A percentile compares a stretch with the other conserved stretches of the same genome.
phyloP scores from a whole-genome alignment of 805 yeast genomes.

The Ogataea minuta region DNA sequence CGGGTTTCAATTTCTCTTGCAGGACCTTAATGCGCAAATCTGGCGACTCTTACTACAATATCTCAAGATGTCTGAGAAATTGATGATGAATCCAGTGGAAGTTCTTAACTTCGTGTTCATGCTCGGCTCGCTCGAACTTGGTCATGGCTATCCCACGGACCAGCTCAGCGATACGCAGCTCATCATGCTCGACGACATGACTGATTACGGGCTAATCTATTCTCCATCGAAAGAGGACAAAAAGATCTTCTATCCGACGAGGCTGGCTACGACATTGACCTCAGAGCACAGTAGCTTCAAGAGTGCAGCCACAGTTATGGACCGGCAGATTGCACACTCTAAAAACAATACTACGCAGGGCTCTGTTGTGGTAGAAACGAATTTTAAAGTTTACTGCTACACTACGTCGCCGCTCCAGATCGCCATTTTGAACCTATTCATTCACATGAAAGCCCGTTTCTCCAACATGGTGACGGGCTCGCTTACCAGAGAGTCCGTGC shows the following conservation, averaged over 20 bases:
- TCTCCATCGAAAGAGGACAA: slow-evolving; percentile 23
- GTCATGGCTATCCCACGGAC: slow-evolving; percentile 74
- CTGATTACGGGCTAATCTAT: slow-evolving; percentile 89
- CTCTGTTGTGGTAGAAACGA: slow-evolving; percentile 85
- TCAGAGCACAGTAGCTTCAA: slow-evolving; percentile 74
- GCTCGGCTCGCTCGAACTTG: slow-evolving; percentile 88
- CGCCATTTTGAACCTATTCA: slow-evolving; percentile 86
- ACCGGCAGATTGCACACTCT: slow-evolving; percentile 52
- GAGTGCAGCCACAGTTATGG: slow-evolving; percentile 73
- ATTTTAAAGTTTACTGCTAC: slow-evolving; percentile 88
- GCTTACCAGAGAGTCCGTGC: slow-evolving; percentile 85
- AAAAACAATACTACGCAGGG: slow-evolving; percentile 42
- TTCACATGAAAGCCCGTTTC: slow-evolving; percentile 79
- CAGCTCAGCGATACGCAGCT: slow-evolving; percentile 77
- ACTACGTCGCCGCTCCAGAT: slow-evolving; percentile 93
- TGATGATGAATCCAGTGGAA: slow-evolving; percentile 94
- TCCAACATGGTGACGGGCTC: slow-evolving; percentile 92
- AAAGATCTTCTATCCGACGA: slow-evolving; percentile 72
- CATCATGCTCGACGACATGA: slow-evolving; percentile 81
- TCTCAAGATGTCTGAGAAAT: slow-evolving; percentile 74
- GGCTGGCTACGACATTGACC: slow-evolving; percentile 85
- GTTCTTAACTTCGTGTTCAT: slow-evolving; percentile 90
- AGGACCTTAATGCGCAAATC: slow-evolving; percentile 89
- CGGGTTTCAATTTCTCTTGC: slow-evolving; percentile 92
- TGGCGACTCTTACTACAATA: slow-evolving; percentile 92